phyloP scores from a whole-genome alignment of 768 basidiomycete genomes.

The Mycena vulgaris region DNA sequence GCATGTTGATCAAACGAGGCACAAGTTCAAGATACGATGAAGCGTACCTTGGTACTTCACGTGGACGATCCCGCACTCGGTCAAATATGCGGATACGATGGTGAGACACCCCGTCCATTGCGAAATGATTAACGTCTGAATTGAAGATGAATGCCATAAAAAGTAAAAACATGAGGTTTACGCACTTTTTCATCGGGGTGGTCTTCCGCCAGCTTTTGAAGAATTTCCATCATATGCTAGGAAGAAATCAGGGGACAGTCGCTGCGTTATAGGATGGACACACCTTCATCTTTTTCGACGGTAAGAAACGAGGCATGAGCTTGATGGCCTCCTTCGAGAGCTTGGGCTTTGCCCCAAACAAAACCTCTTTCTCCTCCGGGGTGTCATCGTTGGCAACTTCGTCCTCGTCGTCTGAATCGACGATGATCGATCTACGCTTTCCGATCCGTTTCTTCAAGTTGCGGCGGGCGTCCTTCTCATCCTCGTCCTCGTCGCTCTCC shows the following conservation, averaged over 20 bases:
- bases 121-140: constrained; percentile 74
- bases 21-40: background rate
- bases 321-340: constrained; percentile 54
- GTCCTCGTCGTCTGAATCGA: constrained; percentile 62
- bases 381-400: constrained; percentile 42
- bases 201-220: constrained; percentile 61
- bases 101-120: constrained; percentile 80
- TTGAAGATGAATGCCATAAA: constrained; percentile 21
- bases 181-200: constrained; percentile 74
- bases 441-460: constrained; percentile 55
- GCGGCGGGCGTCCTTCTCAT: constrained; percentile 62
- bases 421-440: constrained; percentile 55
- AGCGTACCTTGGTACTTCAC: constrained; percentile 61
- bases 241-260: background rate
- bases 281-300: constrained; percentile 85
- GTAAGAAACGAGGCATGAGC: constrained; percentile 69
- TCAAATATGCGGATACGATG: constrained; percentile 75
- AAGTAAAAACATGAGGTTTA: background rate
- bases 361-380: constrained; percentile 59
- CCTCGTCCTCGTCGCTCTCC: constrained; percentile 67
- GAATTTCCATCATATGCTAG: constrained; percentile 73
- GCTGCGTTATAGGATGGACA: constrained; percentile 35
- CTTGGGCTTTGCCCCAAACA: constrained; percentile 54
- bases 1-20: constrained; percentile 1
- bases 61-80: constrained; percentile 63